Conservation (phyloP, 2,329 filamentous ascomycete genomes). For the Aquanectria penicillioides region DNA sequence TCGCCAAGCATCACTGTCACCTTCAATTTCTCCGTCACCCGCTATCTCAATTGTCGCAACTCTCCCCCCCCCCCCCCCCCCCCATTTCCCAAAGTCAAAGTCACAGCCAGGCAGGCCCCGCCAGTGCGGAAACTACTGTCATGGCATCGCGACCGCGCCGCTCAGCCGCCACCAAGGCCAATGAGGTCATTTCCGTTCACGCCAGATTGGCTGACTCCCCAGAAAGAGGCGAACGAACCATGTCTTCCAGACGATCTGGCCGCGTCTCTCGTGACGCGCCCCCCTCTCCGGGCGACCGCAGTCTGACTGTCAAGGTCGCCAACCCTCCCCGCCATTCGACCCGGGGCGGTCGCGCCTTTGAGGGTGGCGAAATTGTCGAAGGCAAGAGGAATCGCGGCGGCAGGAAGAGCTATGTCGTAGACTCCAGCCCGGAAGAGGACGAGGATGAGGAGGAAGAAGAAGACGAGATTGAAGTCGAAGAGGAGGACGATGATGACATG, state of each 20-base stretch:
- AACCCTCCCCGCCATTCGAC: constrained; percentile 63
- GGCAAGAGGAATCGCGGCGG: constrained; percentile 64
- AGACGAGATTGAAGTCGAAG: constrained; percentile 51
- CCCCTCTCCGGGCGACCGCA: constrained; percentile 58
- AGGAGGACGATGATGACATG: constrained; percentile 53
- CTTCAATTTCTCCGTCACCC: background rate
- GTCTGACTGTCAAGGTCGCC: constrained; percentile 62
- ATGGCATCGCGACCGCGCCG: constrained; percentile 62
- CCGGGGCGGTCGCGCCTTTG: constrained; percentile 52
- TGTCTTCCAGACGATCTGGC: constrained; percentile 64
- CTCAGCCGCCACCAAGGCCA: constrained; percentile 54
- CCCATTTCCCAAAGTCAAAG: too few relatives aligned
- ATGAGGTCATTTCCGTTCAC: constrained; percentile 55
- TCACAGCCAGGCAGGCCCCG: constrained; percentile 15
- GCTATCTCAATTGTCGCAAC: constrained; percentile 11
- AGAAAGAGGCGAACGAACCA: constrained; percentile 51
- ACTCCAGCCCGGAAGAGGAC: constrained; percentile 61
- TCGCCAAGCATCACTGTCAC: background rate
- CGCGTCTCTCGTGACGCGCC: constrained; percentile 57
- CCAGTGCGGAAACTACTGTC: constrained; percentile 36
- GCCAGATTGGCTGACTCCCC: constrained; percentile 53
- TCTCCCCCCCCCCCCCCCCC: constrained; percentile 6
- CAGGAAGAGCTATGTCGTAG: constrained; percentile 70
- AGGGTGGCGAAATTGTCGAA: constrained; percentile 58
- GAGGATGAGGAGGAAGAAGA: constrained; percentile 49